A percentile compares a stretch with the other conserved stretches of the same genome.
These are phyloP conservation scores for Trichosanthes cucumerina DNA, from an alignment of 306 rosid genomes.

Conservation along the genomic window DNA sequence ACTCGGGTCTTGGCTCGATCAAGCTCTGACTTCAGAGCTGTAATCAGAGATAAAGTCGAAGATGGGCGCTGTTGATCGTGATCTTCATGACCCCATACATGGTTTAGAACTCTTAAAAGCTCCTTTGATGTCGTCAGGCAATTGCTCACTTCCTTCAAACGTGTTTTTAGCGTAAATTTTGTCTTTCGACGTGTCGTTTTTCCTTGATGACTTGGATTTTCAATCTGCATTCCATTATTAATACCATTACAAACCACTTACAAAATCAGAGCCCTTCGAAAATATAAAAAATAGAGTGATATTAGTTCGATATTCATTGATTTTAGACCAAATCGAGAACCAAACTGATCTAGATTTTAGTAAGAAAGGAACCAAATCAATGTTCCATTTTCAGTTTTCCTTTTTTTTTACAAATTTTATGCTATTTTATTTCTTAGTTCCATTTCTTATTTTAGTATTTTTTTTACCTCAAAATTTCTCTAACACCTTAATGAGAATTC, in stretches of 20 bases:
- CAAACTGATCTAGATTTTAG: too few relatives aligned
- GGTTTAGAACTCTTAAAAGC: constrained; percentile 59
- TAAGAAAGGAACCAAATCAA: too few relatives aligned
- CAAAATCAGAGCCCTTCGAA: too few relatives aligned
- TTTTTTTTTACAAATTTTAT: too few relatives aligned
- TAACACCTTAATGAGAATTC: too few relatives aligned
- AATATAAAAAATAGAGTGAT: too few relatives aligned
- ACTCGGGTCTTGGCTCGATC: constrained; percentile 49
- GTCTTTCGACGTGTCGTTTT: constrained; percentile 24
- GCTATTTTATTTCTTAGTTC: too few relatives aligned
- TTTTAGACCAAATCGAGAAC: too few relatives aligned
- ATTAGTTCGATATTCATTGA: too few relatives aligned
- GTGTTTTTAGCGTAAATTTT: constrained; percentile 27
- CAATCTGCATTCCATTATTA: constrained; percentile 26
- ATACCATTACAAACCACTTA: neutral
- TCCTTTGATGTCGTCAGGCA: constrained; percentile 67
- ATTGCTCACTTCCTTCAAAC: constrained; percentile 64
- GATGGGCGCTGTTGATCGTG: constrained; percentile 22
- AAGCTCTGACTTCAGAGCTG: constrained; percentile 60
- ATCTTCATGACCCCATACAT: constrained; percentile 42
- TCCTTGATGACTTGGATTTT: constrained; percentile 17
- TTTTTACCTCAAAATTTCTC: too few relatives aligned
- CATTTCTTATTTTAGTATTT: too few relatives aligned
- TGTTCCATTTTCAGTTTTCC: too few relatives aligned
- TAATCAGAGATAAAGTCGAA: constrained; percentile 35